Evolutionary conservation across 2,329 filamentous ascomycete species (phyloP), one percentile per base, ranked within the genome.

Genomic region (Fusarium coffeatum): DNA sequence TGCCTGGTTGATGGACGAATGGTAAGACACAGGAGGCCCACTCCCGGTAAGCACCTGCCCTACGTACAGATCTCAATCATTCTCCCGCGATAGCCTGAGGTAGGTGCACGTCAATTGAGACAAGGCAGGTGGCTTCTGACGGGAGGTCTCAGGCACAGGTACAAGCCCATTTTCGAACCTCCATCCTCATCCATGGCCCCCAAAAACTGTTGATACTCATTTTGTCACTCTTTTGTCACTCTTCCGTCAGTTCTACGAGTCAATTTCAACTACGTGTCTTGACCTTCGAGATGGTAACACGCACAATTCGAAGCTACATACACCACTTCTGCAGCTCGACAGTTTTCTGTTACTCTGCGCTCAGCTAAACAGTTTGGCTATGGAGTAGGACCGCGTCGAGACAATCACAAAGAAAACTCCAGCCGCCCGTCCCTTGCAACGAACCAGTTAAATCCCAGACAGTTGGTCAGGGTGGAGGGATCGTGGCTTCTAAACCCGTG

Each of bases 401-500:
- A 71, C 47, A 55, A 64, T 55, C 56, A 63, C 46, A 56, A 55
- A 40, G 56, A 46, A 59, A 66, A 47, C 30, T 51, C 60, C 64
- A 75, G 59, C 71, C 72, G 73, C 71, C 69, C 55, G 51, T 41
- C 46, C 53, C 51, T 51, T 42, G 34, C 49, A 48, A 55, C 27
- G 23, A 59, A 20, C 73, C 73, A 75, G 65, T 75, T 55, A 73
- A 45, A 65, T 48, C 53, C 57, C 50, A 56, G 63, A 51, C 55
- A 55, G 54, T 53, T 57, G 55, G 47, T 54, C 64, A 73, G 73
- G 73, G 72, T 73, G 73, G 72, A 72, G 58, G 59, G 61, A 62
- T 65, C 65, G 63, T 72, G 61, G 65, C 55, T 55, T 66, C 70
- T 65, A 72, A 78, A 75, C 74, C 64, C 77, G 77, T 78, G 77